Evolutionary conservation across 805 yeast species (phyloP), one percentile per base, ranked within the genome.

Genomic region (Hanseniaspora clermontiae): DNA sequence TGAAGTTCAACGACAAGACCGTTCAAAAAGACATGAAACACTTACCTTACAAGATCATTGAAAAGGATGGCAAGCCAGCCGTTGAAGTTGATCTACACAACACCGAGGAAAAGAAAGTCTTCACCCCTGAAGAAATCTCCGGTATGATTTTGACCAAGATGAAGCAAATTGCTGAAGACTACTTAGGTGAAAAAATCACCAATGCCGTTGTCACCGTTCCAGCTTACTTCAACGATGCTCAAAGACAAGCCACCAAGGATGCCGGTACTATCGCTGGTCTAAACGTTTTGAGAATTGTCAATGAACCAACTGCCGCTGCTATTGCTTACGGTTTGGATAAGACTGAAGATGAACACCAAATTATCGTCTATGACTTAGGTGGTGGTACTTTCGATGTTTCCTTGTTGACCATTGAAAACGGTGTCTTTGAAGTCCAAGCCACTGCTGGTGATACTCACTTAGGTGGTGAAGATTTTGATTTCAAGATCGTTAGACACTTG

Each of bases 321-420:
- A 87, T 89, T 72, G 97, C 97, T 61, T 89, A 89, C 74, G 97
- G 97, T 69, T 77, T 90, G 64, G 95, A 87, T 71, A 82, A 83
- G 69, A 77, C 81, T 60, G 83, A 82, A 40, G 84, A 80, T 61
- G 97, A 89, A 74, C 86, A 85, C 66, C 90, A 89, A 72, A 87
- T 89, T 63, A 81, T 89, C 67, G 95, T 89, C 57, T 89, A 87
- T 71, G 97, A 89, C 73, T 79, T 89, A 66, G 97, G 97, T 79
- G 97, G 97, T 74, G 97, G 97, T 78, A 89, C 97, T 62, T 89
- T 87, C 63, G 96, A 87, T 81, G 96, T 87, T 27, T 87, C 95
- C 3, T 74, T 87, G 55, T 78, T 87, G 67, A 80, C 93, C 43
- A 87, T 87, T 68, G 95, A 88, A 69, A 86, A 83, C 63, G 96